Evolutionary conservation across 768 basidiomycete species (phyloP).

Genomic region (Pluteus cervinus): DNA sequence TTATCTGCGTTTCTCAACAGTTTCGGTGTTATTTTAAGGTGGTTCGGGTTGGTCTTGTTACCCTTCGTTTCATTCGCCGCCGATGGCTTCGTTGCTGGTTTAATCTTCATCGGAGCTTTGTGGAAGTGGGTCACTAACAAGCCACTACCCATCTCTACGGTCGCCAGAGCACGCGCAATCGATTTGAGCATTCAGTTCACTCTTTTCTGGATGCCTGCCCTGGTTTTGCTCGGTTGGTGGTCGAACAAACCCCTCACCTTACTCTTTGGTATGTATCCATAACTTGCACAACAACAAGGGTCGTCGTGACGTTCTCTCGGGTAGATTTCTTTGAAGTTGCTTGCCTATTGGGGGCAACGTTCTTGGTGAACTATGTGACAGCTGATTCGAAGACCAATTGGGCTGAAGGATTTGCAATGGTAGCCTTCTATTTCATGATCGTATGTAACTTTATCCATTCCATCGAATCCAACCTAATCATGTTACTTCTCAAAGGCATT

Average conservation of each 20-base stretch:
- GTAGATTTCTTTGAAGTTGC: constrained; percentile 67
- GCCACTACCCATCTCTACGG: constrained; percentile 40
- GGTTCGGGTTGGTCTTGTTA: constrained; percentile 69
- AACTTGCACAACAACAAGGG: background rate
- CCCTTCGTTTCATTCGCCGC: constrained; percentile 71
- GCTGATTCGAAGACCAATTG: constrained; percentile 78
- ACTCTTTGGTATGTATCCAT: constrained; percentile 51
- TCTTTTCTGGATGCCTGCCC: constrained; percentile 74
- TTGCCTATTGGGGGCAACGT: constrained; percentile 57
- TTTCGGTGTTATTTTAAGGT: constrained; percentile 30
- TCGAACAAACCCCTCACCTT: constrained; percentile 50
- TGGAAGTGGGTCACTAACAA: constrained; percentile 33
- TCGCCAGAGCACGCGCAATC: constrained; percentile 66
- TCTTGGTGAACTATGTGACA: constrained; percentile 77
- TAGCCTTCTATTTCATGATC: constrained; percentile 65
- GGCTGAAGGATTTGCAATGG: constrained; percentile 64
- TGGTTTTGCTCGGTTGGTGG: constrained; percentile 69
- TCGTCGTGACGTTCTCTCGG: constrained; percentile 1
- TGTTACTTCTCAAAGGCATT: constrained; percentile 34
- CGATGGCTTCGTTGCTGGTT: constrained; percentile 56
- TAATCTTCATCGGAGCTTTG: constrained; percentile 46
- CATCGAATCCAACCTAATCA: constrained; percentile 1
- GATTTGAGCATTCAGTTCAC: constrained; percentile 76
- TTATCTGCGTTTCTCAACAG: background rate
- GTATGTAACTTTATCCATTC: constrained; percentile 21